Evolutionary conservation across 305 asterid species (phyloP).

Genomic region (Euphrasia arctica): DNA sequence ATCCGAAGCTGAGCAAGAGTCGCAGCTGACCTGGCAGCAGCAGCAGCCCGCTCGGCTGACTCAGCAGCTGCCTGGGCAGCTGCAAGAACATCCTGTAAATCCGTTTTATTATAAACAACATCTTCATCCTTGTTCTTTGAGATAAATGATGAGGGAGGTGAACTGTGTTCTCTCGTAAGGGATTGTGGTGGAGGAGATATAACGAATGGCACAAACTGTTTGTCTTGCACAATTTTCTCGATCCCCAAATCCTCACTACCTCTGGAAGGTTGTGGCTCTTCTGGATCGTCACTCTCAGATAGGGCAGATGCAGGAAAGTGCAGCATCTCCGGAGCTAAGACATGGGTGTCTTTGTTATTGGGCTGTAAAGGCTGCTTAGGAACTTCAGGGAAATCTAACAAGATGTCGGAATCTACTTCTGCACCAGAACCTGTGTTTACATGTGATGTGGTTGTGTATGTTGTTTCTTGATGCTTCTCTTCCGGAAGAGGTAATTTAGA

Average conservation of each 20-base stretch:
- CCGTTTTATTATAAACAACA: constrained; percentile 30
- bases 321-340: constrained; percentile 74
- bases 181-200: constrained; percentile 54
- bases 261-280: constrained; percentile 34
- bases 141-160: constrained; percentile 27
- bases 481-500: constrained; percentile 23
- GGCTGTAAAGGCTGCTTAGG: constrained; percentile 66
- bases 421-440: constrained; percentile 44
- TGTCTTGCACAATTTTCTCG: constrained; percentile 43
- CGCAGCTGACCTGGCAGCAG: constrained; percentile 93
- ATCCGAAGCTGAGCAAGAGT: constrained; percentile 76
- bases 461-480: constrained; percentile 40
- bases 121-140: constrained; percentile 27
- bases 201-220: constrained; percentile 69
- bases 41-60: constrained; percentile 87
- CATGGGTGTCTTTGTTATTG: constrained; percentile 30
- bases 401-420: constrained; percentile 54
- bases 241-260: constrained; percentile 31
- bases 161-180: constrained; percentile 28
- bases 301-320: constrained; percentile 86
- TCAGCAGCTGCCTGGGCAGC: constrained; percentile 95
- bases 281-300: constrained; percentile 58
- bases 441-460: constrained; percentile 31
- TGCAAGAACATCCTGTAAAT: constrained; percentile 77
- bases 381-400: constrained; percentile 72